Base-by-base conservation (phyloP, 331 rosid genomes). In the Quercus phellos region DNA sequence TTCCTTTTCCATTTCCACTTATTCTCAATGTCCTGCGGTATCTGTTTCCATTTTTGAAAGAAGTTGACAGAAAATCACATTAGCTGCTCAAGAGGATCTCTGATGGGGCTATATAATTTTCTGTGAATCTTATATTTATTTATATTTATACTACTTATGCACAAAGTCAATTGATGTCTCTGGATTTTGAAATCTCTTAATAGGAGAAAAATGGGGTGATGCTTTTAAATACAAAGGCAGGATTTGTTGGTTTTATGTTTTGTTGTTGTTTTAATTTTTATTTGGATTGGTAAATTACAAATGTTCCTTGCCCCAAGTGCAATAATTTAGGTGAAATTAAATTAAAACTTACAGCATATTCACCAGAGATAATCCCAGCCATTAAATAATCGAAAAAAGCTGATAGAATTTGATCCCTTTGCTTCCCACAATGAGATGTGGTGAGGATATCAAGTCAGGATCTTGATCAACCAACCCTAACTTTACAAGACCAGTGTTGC, bases 1-100 rank as follows among this genome's bases (percentile, higher is more conserved):
- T 73, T 80, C 60, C 73, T 59, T 78, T 76, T 76, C 74, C 51
- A 66, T 83, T 71, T 71, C 58, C 24, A 43, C 77, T 71, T 16
- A 54, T 19, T 73, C 21, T 69, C 68, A 54, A 46, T 73, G 43
- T 68, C 56, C 42, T 77, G 8, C 54, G 38, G 68, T 75, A 81
- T 75, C 68, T 17, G 5, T 60, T 60, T 9, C 34, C 34, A 69
- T 81, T 73, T 73, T 12, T 32, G 42, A 74, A 72, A 72, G 30
- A 74, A 67, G 74, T 68, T 51, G 54, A 21, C 29, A 66, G 78
- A 71, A 55, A 74, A 46, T 26, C 30, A 42, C 73, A 72, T 66
- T 34, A 19, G 67, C 54, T 60, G 67, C 34, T 60, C 13, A 16
- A 26, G 27, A 60, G 12, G 12, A 21, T 26, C 63, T 56, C 24